Base-by-base conservation (phyloP, 2,329 filamentous ascomycete genomes). In the Aspergillus quadrilineatus region DNA sequence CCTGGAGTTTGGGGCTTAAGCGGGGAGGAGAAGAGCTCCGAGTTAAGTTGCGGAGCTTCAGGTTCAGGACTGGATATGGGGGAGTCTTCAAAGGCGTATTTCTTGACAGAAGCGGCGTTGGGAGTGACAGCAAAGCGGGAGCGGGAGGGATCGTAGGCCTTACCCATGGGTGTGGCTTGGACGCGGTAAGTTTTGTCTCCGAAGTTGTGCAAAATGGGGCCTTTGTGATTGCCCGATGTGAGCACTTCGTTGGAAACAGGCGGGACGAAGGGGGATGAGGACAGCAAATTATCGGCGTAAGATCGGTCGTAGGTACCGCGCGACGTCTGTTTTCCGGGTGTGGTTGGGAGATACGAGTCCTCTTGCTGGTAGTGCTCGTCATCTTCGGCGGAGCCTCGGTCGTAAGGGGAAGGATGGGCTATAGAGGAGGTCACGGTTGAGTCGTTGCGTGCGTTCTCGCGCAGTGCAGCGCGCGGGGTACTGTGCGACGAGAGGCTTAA, bases 101-200 rank as follows among this genome's bases (percentile, higher is more conserved):
- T 67, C 5, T 64, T 60, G 3, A 65, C 60, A 7, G 67, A 17
- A 15, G 39, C n/a, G n/a, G 58, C 53, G 26, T 72, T 70, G 1
- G 71, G 73, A 0, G 70, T 74, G 34, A 67, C 58, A 22, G 60
- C 65, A 65, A 70, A 71, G 56, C 70, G 71, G 58, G 71, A 64
- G 41, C 68, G 59, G 55, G 67, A 48, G 62, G 63, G 50, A 37
- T 63, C 56, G 56, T 61, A 68, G 48, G 78, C 76, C 41, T 76
- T 77, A 8, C 86, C 88, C 63, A 94, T 87, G 0, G 94, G 94
- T 8, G 94, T 99, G 5, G 93, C 91, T 73, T 95, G 90, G 26
- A 99, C 82, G 32, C 93, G 90, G 77, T 96, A 99, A 56, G 89
- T 97, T 75, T 95, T 97, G 79, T 97, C 92, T 4, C 96, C 84